A percentile compares a stretch with the other conserved stretches of the same genome.
phyloP scores from a whole-genome alignment of 805 yeast genomes.

The Spencermartinsiella europaea region DNA sequence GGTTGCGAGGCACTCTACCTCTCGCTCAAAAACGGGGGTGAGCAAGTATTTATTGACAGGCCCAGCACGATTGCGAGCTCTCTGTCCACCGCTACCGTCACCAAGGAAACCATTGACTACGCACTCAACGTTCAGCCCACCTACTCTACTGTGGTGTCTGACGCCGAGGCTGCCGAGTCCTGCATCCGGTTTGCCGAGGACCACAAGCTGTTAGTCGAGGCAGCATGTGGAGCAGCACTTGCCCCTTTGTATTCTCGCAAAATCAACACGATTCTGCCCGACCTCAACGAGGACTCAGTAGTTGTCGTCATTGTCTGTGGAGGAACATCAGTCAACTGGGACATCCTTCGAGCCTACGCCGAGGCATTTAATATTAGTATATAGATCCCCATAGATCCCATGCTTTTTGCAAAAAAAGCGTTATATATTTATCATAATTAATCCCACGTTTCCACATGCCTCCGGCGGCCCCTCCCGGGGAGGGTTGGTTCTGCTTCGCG shows the following conservation, averaged over 20 bases:
- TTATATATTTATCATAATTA: no score
- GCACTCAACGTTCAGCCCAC: constrained; percentile 39
- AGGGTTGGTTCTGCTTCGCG: no score
- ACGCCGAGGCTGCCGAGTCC: constrained; percentile 51
- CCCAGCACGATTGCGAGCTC: constrained; percentile 57
- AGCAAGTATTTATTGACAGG: constrained; percentile 38
- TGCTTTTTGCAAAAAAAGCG: no score
- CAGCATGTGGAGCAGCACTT: constrained; percentile 70
- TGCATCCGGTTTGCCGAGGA: constrained; percentile 47
- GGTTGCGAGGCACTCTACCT: constrained; percentile 56
- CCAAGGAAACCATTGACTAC: constrained; percentile 44
- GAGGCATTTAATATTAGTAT: constrained; percentile 19
- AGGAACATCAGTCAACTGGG: constrained; percentile 35
- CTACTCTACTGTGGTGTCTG: constrained; percentile 43
- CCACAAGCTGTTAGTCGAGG: constrained; percentile 53
- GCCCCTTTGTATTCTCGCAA: constrained; percentile 36
- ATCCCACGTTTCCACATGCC: no score
- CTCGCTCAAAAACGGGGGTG: constrained; percentile 44
- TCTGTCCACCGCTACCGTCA: constrained; percentile 56
- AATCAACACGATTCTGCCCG: constrained; percentile 22
- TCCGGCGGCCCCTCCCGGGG: no score
- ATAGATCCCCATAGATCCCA: constrained; percentile 6
- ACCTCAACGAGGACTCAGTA: constrained; percentile 36
- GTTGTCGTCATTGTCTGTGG: constrained; percentile 59
- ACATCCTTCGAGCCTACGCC: constrained; percentile 22